A percentile compares a stretch with the other conserved stretches of the same genome.
Conservation (phyloP, 2,329 filamentous ascomycete species). For the Acephala macrosclerotiorum region DNA sequence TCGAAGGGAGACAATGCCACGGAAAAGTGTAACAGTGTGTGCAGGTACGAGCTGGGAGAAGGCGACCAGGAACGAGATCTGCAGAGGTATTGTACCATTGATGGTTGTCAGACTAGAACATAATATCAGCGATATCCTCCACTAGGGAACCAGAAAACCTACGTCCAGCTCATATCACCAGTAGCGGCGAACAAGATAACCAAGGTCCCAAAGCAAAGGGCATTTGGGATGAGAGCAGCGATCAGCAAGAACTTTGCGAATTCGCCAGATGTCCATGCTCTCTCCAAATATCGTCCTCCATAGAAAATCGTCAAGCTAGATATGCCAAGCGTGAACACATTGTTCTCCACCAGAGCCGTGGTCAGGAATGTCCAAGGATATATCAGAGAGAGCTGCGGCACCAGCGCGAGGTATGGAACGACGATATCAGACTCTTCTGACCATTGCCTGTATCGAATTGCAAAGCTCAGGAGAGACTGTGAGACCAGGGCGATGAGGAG, state of each 20-base stretch:
- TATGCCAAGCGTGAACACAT: constrained; percentile 84
- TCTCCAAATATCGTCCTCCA: constrained; percentile 92
- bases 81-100: constrained; percentile 86
- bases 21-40: constrained; percentile 94
- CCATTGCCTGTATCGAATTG: constrained; percentile 77
- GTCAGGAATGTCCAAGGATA: constrained; percentile 95
- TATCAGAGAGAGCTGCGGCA: constrained; percentile 82
- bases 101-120: constrained; percentile 75
- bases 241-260: constrained; percentile 89
- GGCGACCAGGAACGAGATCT: constrained; percentile 92
- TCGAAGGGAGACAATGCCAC: constrained; percentile 85
- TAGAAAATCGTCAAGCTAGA: constrained; percentile 84
- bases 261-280: constrained; percentile 92
- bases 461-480: constrained; percentile 83
- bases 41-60: constrained; percentile 98
- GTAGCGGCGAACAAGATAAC: constrained; percentile 77
- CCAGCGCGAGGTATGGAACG: constrained; percentile 85
- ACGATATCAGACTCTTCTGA: constrained; percentile 68
- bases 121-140: constrained; percentile 41
- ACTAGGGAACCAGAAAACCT: constrained; percentile 48
- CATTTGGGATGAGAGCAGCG: constrained; percentile 80
- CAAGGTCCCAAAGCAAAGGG: constrained; percentile 76
- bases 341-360: constrained; percentile 89
- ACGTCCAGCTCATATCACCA: constrained; percentile 73
- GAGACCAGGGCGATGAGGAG: constrained; percentile 77